Evolutionary conservation across 2,329 filamentous ascomycete genomes (phyloP).

Genomic region (Apiospora arundinis): DNA sequence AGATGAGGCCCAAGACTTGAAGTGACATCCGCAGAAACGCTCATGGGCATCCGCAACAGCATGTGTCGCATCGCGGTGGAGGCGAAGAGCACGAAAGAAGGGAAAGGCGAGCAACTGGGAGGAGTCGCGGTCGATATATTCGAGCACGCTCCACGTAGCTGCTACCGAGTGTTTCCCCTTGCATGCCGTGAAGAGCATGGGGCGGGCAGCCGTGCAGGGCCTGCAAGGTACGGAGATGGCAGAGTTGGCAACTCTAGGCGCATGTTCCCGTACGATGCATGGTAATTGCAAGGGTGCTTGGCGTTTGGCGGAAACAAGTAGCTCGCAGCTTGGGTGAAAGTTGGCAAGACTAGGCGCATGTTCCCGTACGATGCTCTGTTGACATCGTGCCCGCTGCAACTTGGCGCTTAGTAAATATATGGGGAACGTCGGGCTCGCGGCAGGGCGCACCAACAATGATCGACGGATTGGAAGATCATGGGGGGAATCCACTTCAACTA

Average conservation of each 20-base stretch:
- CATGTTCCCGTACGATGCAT: neutral
- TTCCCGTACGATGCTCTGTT: conserved; percentile 14
- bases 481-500: neutral
- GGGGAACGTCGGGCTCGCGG: neutral
- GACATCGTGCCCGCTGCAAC: neutral
- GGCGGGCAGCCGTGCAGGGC: neutral
- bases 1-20: conserved; percentile 6
- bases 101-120: neutral
- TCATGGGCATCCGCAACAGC: conserved; percentile 26
- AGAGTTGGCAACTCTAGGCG: conserved; percentile 8
- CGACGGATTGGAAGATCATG: neutral
- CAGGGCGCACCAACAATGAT: neutral
- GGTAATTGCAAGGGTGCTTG: neutral
- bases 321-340: neutral
- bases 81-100: conserved; percentile 3
- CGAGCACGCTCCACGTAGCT: neutral
- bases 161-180: neutral
- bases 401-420: neutral
- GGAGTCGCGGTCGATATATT: neutral
- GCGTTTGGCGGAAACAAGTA: neutral
- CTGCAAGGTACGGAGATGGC: neutral
- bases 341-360: conserved; percentile 11
- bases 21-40: conserved; percentile 6
- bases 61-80: conserved; percentile 26
- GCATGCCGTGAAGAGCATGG: neutral